Conservation (phyloP, 306 rosid species). For the Pyrus pyrifolia region DNA sequence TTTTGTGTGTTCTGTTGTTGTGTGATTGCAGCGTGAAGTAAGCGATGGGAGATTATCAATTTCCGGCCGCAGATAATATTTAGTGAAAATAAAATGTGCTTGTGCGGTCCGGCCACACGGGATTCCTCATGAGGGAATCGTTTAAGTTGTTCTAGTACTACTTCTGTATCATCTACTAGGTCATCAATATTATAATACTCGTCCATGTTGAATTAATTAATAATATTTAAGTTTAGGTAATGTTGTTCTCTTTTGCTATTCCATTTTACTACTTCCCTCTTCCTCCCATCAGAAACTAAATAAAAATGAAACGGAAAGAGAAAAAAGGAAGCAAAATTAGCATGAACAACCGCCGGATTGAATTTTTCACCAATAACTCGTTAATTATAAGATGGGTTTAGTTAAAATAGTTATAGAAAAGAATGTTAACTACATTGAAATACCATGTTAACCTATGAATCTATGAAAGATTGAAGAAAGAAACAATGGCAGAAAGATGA, state of each 20-base stretch:
- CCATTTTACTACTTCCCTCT: background rate
- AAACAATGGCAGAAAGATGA: too few species aligned
- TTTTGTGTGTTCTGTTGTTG: background rate
- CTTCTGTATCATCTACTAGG: background rate
- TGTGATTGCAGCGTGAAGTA: slow-evolving; percentile 1
- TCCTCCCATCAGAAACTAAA: background rate
- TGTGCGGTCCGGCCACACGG: background rate
- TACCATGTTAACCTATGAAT: too few species aligned
- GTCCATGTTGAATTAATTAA: background rate
- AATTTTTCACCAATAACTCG: too few species aligned
- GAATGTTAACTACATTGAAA: too few species aligned
- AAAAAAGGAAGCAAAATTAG: background rate
- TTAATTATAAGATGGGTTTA: too few species aligned
- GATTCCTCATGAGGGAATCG: background rate
- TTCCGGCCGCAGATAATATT: background rate
- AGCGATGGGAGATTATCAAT: background rate
- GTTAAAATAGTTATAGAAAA: too few species aligned
- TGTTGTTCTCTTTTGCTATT: background rate
- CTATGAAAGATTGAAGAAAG: too few species aligned
- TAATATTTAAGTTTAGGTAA: background rate
- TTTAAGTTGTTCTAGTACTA: background rate
- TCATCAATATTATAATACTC: background rate
- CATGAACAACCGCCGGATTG: background rate
- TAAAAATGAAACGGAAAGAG: background rate
- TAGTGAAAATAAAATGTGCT: background rate